Conservation (phyloP, 179 eudicot species). For the Drosera spatulata region DNA sequence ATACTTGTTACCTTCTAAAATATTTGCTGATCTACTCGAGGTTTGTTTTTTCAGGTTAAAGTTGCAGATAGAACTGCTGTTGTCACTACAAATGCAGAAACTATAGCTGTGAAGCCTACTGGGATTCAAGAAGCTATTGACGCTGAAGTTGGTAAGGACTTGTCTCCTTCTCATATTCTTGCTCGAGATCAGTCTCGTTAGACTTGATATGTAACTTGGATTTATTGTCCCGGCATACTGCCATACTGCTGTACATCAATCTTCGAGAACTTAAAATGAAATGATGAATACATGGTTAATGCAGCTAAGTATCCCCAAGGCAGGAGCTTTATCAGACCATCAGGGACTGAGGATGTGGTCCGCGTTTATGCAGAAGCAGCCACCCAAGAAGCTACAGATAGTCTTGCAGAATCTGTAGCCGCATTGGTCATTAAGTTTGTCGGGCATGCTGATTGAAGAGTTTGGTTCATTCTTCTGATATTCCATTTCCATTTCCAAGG, state of each 20-base stretch:
- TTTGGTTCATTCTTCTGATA: too few species aligned
- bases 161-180: neutral
- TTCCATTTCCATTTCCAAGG: too few species aligned
- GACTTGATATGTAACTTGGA: too few species aligned
- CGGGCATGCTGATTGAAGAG: conserved; percentile 17
- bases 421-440: conserved; percentile 51
- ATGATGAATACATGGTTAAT: neutral
- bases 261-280: neutral
- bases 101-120: conserved; percentile 60
- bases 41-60: conserved; percentile 52
- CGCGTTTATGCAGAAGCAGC: conserved; percentile 86
- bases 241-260: too few species aligned
- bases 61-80: conserved; percentile 76
- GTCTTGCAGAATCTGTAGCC: conserved; percentile 55
- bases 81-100: conserved; percentile 82
- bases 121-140: conserved; percentile 89
- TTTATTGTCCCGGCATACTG: too few species aligned
- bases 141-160: conserved; percentile 49
- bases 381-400: conserved; percentile 68
- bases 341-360: conserved; percentile 90
- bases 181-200: too few species aligned
- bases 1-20: too few species aligned
- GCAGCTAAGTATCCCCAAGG: conserved; percentile 61
- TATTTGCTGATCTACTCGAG: too few species aligned
- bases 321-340: conserved; percentile 74